Evolutionary conservation across 1,284 basidiomycete species (phyloP).

Genomic region (Pyrrhoderma lamaoense): DNA sequence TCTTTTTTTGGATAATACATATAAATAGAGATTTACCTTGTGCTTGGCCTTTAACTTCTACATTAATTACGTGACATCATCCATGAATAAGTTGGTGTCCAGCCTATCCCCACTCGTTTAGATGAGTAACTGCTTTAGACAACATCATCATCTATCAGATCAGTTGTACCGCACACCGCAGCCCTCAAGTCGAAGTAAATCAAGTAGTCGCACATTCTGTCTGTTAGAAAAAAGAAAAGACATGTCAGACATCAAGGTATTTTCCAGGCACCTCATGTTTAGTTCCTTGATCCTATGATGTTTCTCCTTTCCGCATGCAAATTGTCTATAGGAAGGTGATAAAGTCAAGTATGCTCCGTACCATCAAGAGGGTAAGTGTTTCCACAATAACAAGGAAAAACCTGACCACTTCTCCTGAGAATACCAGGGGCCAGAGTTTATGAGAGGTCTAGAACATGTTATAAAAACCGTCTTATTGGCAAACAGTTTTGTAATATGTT

Average conservation of each 20-base stretch:
- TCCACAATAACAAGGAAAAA: too few relatives aligned
- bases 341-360: conserved; percentile 12
- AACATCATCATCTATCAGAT: background rate
- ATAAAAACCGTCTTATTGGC: background rate
- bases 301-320: background rate
- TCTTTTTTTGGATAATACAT: too few relatives aligned
- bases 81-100: too few relatives aligned
- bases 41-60: too few relatives aligned
- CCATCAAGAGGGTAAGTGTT: conserved; percentile 12
- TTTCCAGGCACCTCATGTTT: background rate
- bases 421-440: background rate
- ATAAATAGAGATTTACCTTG: too few relatives aligned
- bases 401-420: too few relatives aligned
- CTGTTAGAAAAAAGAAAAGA: background rate
- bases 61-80: too few relatives aligned
- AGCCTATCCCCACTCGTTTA: too few relatives aligned
- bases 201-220: background rate
- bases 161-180: background rate
- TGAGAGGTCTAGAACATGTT: background rate
- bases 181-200: background rate
- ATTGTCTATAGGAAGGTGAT: conserved; percentile 9
- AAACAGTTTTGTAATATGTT: background rate
- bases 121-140: background rate
- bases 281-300: background rate
- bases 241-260: conserved; percentile 11